Conservation (phyloP, 805 yeast genomes). For the Cyberlindnera misumaiensis region DNA sequence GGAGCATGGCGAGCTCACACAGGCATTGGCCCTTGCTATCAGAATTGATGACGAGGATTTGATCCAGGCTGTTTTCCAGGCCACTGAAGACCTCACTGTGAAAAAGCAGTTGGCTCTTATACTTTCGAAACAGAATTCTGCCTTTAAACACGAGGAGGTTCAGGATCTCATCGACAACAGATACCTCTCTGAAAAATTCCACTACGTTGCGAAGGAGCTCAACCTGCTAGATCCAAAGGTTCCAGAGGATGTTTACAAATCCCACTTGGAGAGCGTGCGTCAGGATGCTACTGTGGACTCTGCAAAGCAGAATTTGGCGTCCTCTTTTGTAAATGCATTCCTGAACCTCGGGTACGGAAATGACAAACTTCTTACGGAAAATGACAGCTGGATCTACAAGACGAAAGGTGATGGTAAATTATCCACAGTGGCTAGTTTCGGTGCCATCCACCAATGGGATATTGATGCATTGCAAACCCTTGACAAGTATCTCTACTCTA, state of each 20-base stretch:
- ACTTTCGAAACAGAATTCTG: slow-evolving; percentile 78
- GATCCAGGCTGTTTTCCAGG: slow-evolving; percentile 73
- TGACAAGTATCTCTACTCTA: slow-evolving; percentile 82
- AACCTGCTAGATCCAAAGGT: slow-evolving; percentile 84
- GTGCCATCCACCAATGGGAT: slow-evolving; percentile 89
- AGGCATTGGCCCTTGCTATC: slow-evolving; percentile 85
- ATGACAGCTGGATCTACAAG: slow-evolving; percentile 84
- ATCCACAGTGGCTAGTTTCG: slow-evolving; percentile 87
- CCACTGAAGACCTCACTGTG: slow-evolving; percentile 63
- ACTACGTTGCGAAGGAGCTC: slow-evolving; percentile 77
- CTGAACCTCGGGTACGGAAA: slow-evolving; percentile 86
- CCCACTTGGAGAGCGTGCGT: slow-evolving; percentile 73
- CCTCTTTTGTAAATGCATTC: slow-evolving; percentile 89
- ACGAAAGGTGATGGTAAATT: slow-evolving; percentile 90
- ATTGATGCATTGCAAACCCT: slow-evolving; percentile 83
- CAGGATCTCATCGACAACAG: slow-evolving; percentile 82
- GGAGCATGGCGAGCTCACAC: slow-evolving; percentile 72
- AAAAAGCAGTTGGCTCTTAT: slow-evolving; percentile 91
- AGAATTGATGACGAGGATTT: slow-evolving; percentile 77
- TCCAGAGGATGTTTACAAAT: slow-evolving; percentile 92
- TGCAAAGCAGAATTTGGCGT: slow-evolving; percentile 91
- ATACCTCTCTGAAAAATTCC: slow-evolving; percentile 69
- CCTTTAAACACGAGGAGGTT: slow-evolving; percentile 67
- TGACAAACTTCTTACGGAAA: slow-evolving; percentile 73
- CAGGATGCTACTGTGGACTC: slow-evolving; percentile 65